Evolutionary conservation across 2,329 filamentous ascomycete genomes (phyloP), one percentile per base, ranked within the genome.

Genomic region (Lecanicillium sp.): DNA sequence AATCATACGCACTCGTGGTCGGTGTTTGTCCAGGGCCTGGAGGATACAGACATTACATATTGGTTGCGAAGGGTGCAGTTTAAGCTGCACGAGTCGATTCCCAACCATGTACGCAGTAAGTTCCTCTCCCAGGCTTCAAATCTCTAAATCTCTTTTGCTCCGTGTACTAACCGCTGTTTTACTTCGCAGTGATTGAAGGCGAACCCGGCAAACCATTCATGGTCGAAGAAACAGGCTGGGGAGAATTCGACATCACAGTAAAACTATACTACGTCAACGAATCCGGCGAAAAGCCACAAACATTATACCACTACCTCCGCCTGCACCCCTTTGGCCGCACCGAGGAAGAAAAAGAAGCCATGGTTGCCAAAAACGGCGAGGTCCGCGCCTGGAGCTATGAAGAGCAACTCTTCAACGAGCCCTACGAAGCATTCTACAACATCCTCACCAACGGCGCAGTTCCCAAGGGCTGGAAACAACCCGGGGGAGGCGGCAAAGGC

Each of bases 11-110:
- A 96, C 68, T 86, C 85, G 46, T 98, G 92, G 92, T 81, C 84
- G 54, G 86, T 96, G 46, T 96, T 94, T 60, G 86, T 98, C 42
- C 85, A 85, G 56, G 87, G 89, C 33, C 72, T 95, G 38, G 87
- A 94, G 52, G 85, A 86, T 58, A 85, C 86, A 43, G 86, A 95
- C 56, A 83, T 96, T 48, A 88, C 85, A 19, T 92, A 94, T 62
- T 98, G 92, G 88, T 73, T 96, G 48, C 86, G 90, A 42, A 90
- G 94, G 53, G 90, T 98, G 1, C 89, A 95, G 59, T 98, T 98
- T 67, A 96, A 96, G 62, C 78, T 98, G 13, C 90, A 95, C 70
- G 89, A 96, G 62, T 95, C 90, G 9, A 96, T 95, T 58, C 81
- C 87, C 19, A 94, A 95, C 60, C 85, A 85, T 41, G 75, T 92